Conservation (phyloP, 257 asterid species). For the Verbena officinalis region DNA sequence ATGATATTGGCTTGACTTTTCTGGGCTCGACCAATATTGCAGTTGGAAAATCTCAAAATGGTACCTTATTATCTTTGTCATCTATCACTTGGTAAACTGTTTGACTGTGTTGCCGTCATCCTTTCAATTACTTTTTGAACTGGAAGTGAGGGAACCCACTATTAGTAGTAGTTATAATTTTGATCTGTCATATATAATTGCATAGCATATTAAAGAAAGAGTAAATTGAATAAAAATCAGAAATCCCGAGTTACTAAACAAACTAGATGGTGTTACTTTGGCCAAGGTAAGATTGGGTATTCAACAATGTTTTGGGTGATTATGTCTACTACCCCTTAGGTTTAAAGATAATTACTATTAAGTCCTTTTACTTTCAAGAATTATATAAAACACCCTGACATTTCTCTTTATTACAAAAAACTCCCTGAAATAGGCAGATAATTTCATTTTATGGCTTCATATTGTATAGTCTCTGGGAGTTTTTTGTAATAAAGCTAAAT, state of each 20-base stretch:
- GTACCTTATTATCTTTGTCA: constrained; percentile 39
- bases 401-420: too few relatives aligned
- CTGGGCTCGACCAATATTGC: constrained; percentile 78
- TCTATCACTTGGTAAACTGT: constrained; percentile 14
- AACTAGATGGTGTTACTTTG: neutral
- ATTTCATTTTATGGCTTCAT: too few relatives aligned
- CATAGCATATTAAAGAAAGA: neutral
- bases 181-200: neutral
- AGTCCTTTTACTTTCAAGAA: too few relatives aligned
- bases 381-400: too few relatives aligned
- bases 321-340: too few relatives aligned
- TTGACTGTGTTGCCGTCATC: neutral
- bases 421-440: too few relatives aligned
- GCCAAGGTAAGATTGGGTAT: too few relatives aligned
- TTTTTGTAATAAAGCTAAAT: too few relatives aligned
- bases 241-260: neutral
- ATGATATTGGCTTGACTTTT: constrained; percentile 44
- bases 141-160: neutral
- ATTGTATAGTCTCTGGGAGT: too few relatives aligned
- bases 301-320: too few relatives aligned
- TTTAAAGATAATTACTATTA: too few relatives aligned
- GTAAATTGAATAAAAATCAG: too few relatives aligned
- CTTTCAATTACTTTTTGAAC: constrained; percentile 12
- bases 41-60: constrained; percentile 58
- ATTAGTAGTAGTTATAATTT: constrained; percentile 16